These are phyloP conservation scores for Tylopilus plumbeoviolaceoides DNA, from an alignment of 768 basidiomycete genomes.

Conservation along the genomic window DNA sequence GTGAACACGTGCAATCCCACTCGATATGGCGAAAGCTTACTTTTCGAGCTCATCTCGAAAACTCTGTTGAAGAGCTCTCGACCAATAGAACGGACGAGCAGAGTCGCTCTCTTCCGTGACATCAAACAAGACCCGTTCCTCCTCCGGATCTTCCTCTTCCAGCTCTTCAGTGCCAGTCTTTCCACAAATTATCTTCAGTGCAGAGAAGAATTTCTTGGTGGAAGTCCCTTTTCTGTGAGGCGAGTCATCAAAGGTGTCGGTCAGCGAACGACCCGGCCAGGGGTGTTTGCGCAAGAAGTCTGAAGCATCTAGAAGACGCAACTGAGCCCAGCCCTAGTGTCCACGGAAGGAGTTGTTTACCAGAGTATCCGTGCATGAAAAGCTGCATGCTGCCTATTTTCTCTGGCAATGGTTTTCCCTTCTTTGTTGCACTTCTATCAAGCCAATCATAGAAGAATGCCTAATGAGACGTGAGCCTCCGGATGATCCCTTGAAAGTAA, in stretches of 20 bases:
- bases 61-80: conserved; percentile 66
- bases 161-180: conserved; percentile 74
- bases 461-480: conserved; percentile 30
- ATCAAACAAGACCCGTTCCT: conserved; percentile 67
- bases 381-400: conserved; percentile 91
- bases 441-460: conserved; percentile 95
- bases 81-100: conserved; percentile 78
- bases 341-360: conserved; percentile 30
- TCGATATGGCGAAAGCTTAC: conserved; percentile 36
- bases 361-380: conserved; percentile 81
- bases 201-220: conserved; percentile 62
- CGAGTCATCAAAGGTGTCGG: conserved; percentile 84
- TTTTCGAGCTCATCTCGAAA: conserved; percentile 89
- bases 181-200: conserved; percentile 80
- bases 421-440: conserved; percentile 76
- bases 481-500: not conserved
- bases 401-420: conserved; percentile 77
- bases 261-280: conserved; percentile 80
- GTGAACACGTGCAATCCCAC: conserved; percentile 7
- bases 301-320: conserved; percentile 61
- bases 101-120: conserved; percentile 54
- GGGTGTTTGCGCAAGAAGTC: conserved; percentile 84
- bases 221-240: conserved; percentile 68
- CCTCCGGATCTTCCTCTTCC: conserved; percentile 71
- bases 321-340: not conserved